A percentile compares a stretch with the other conserved stretches of the same genome.
phyloP scores from a whole-genome alignment of 805 yeast genomes.

The Pichia cabralensis region DNA sequence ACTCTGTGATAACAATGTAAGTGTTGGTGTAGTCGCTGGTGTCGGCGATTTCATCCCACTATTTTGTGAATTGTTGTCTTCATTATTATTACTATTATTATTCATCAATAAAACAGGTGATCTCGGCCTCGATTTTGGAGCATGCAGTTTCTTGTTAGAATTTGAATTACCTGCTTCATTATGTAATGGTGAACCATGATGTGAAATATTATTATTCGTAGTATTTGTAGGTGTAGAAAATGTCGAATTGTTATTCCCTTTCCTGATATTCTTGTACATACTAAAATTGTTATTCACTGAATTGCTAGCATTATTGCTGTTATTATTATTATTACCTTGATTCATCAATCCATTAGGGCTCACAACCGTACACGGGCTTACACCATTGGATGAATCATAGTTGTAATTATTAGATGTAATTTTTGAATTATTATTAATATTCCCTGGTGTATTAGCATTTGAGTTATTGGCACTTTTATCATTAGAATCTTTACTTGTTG shows the following conservation, averaged over 20 bases:
- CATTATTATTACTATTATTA: not conserved
- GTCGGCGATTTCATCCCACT: constrained; percentile 1
- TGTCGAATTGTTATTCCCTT: no score
- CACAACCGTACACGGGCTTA: constrained; percentile 2
- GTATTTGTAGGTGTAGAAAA: constrained; percentile 2
- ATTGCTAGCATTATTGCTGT: not conserved
- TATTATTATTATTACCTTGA: not conserved
- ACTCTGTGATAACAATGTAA: constrained; percentile 1
- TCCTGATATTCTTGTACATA: no score
- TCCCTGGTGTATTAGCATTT: no score
- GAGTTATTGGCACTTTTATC: no score
- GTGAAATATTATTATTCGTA: not conserved
- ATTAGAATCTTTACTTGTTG: no score
- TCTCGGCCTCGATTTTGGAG: not conserved
- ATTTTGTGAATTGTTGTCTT: not conserved
- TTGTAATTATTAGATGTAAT: not conserved
- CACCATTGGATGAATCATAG: constrained; percentile 3
- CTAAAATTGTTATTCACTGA: not conserved
- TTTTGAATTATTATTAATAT: not conserved
- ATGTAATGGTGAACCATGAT: no score
- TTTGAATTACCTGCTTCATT: not conserved
- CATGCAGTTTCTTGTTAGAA: not conserved
- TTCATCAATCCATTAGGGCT: not conserved
- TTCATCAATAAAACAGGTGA: constrained; percentile 3
- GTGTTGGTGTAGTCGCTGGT: not conserved